Evolutionary conservation across 768 basidiomycete genomes (phyloP), one percentile per base, ranked within the genome.

Genomic region (Suillus sp.): DNA sequence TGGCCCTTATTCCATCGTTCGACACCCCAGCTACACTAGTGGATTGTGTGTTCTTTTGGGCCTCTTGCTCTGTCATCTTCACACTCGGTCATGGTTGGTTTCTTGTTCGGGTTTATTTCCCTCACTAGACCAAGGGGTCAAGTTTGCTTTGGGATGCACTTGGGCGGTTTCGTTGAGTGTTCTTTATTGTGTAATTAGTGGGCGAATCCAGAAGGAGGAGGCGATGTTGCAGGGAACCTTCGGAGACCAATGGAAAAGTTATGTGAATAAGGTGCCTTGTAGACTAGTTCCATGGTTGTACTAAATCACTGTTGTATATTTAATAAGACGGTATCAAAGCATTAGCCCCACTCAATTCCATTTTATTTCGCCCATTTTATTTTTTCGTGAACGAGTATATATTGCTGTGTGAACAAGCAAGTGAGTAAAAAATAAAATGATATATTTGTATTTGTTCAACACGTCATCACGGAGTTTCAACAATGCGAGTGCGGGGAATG

Each of bases 1-100:
- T 10, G 80, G 80, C 0, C 80, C 80, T 8, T 82, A 82, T 65
- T 64, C 72, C 32, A 56, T 71, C 42, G 78, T 81, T n/a, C 77
- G 79, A 22, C 80, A 81, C 62, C 80, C 80, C 18, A 57, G 63
- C 30, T 65, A 65, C n/a, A 16, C 48, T 4, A 56, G 55, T 34
- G 62, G 40, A 3, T 30, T 64, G 2, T 47, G 70, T 20, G 25
- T 42, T 34, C 40, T 60, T 18, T 22, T 45, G 7, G 64, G 68
- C 32, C 1, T 63, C 18, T 59, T 56, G 40, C 34, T 62, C 11
- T 50, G 50, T 30, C 53, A 58, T n/a, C 34, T 61, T 2, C n/a
- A 47, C 18, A 54, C 40, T 10, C 67, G 42, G 14, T 68, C 67
- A 37, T 64, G 53, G 56, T n/a, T 54, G 56, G 62, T 62, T 30